Conservation (phyloP, 2,329 filamentous ascomycete genomes). For the Setomelanomma holmii region DNA sequence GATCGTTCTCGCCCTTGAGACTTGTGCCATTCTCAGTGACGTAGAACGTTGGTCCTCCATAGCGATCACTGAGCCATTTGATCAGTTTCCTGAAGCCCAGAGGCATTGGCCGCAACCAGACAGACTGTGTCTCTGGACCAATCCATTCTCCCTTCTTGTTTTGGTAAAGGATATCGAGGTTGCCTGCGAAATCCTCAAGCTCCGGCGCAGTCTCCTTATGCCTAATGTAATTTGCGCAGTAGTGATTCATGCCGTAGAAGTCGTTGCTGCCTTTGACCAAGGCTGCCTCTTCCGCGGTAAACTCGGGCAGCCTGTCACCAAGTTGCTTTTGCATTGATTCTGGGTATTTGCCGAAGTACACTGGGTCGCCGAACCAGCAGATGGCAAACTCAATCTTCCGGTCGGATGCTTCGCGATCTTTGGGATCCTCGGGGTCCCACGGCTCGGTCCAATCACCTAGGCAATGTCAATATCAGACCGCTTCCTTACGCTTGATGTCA, state of each 20-base stretch:
- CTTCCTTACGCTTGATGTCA: slow-evolving; percentile 7
- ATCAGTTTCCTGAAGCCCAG: slow-evolving; percentile 76
- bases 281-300: slow-evolving; percentile 73
- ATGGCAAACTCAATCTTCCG: slow-evolving; percentile 89
- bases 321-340: slow-evolving; percentile 84
- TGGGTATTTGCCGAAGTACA: slow-evolving; percentile 85
- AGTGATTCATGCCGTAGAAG: slow-evolving; percentile 96
- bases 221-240: slow-evolving; percentile 86
- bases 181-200: slow-evolving; percentile 73
- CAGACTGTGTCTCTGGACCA: slow-evolving; percentile 80
- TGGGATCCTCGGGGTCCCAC: slow-evolving; percentile 78
- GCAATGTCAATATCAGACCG: slow-evolving; percentile 20
- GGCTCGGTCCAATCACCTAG: slow-evolving; percentile 79
- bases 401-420: slow-evolving; percentile 76
- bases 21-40: slow-evolving; percentile 90
- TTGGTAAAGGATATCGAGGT: slow-evolving; percentile 74
- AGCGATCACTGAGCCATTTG: slow-evolving; percentile 68
- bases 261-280: slow-evolving; percentile 88
- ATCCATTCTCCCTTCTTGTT: slow-evolving; percentile 77
- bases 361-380: slow-evolving; percentile 85
- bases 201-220: slow-evolving; percentile 69
- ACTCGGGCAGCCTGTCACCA: slow-evolving; percentile 76
- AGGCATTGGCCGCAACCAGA: slow-evolving; percentile 80
- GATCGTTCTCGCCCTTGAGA: slow-evolving; percentile 81
- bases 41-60: slow-evolving; percentile 78